Evolutionary conservation across 2,329 filamentous ascomycete genomes (phyloP).

Genomic region (Fusarium falciforme): DNA sequence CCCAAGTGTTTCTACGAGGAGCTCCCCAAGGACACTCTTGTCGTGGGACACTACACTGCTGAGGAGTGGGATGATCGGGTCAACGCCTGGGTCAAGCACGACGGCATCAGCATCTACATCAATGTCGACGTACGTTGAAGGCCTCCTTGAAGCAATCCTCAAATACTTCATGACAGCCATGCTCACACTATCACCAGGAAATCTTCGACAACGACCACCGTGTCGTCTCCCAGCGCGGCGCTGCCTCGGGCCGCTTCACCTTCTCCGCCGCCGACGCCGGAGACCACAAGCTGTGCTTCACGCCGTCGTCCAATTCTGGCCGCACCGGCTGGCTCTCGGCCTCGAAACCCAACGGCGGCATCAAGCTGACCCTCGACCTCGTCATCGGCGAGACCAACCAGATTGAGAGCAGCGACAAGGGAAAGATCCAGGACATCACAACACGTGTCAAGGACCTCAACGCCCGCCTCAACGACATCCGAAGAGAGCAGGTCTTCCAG

Average conservation of each 20-base stretch:
- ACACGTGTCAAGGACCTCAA: constrained; percentile 92
- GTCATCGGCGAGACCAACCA: constrained; percentile 94
- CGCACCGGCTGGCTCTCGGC: constrained; percentile 78
- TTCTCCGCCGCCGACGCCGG: constrained; percentile 96
- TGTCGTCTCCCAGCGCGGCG: constrained; percentile 87
- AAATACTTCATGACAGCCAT: neutral
- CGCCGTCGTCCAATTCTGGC: constrained; percentile 78
- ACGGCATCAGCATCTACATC: constrained; percentile 85
- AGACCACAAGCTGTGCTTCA: constrained; percentile 96
- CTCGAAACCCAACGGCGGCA: constrained; percentile 74
- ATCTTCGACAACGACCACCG: constrained; percentile 98
- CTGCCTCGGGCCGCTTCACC: constrained; percentile 84
- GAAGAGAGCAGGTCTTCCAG: constrained; percentile 96
- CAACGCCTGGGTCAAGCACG: constrained; percentile 77
- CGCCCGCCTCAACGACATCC: constrained; percentile 85
- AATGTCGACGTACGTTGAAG: constrained; percentile 78
- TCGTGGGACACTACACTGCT: constrained; percentile 91
- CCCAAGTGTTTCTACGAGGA: constrained; percentile 99
- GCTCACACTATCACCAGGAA: constrained; percentile 67
- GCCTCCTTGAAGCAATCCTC: neutral
- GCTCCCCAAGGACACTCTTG: constrained; percentile 94
- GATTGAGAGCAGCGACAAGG: constrained; percentile 94
- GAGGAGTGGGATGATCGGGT: constrained; percentile 83
- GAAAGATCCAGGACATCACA: constrained; percentile 90
- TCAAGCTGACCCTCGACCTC: constrained; percentile 88